Evolutionary conservation across 1,139 yeast species (phyloP), one percentile per base, ranked within the genome.

Genomic region (Wickerhamiella infanticola): DNA sequence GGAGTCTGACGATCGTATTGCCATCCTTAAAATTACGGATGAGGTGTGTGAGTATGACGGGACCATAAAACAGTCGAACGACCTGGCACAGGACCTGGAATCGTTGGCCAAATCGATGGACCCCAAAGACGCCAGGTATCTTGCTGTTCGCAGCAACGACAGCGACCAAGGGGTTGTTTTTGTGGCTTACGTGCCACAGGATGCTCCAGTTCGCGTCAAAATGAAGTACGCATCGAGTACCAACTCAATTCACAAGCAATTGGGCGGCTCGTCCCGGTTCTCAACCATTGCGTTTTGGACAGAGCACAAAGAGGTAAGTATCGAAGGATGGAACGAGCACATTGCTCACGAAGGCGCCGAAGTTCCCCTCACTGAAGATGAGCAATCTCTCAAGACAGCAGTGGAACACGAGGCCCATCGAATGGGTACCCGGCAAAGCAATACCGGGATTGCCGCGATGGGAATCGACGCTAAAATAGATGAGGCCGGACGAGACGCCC

Each of bases 171-270:
- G 47, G 25, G 70, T 67, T 51, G 69, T 76, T 3, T 86, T 90
- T 57, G 72, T 86, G 42, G 77, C 93, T 39, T 88, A 73, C 65
- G 90, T 90, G 43, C 97, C 98, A 0, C 96, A 90, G 60, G 62
- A 64, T 43, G 86, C 96, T 9, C 78, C 80, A 5, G 88, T 90
- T 35, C 74, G 88, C 49, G 73, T 75, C 49, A 90, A 90, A 61
- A 90, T 90, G 97, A 70, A 90, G 46, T 93, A 88, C 62, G 97
- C 98, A 3, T 81, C 95, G 3, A 79, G 94, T 23, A 84, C 84
- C 53, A 80, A 77, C 58, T 77, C 93, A 1, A 64, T 90, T 42
- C 64, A 82, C 45, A 74, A 81, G 51, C 79, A 80, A 51, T 68
- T 90, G 45, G 94, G 94, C 8, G 75, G 73, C 1, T 65, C 81